Base-by-base conservation (phyloP, 345 rosid genomes). In the Lenwebbia sp. region DNA sequence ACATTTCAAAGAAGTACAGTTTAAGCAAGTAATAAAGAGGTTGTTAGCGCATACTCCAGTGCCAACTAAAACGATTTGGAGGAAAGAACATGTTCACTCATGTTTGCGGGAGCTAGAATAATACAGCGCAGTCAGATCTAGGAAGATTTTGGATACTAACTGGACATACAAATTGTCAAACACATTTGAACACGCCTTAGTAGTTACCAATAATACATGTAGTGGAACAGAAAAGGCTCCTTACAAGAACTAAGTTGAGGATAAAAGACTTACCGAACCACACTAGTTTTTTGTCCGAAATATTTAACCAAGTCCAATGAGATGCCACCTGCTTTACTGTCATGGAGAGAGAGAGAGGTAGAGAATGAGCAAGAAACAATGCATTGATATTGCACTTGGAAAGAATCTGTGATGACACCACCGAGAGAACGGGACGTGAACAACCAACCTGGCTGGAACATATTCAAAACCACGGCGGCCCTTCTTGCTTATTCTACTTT, bases 281-380 rank as follows among this genome's bases (percentile, higher is more conserved):
- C 94, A 50, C 98, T 97, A 76, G 96, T 93, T 90, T 90, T 94
- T 89, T 92, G 95, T 85, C 92, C 96, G 90, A 96, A 97, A 91
- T 96, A 90, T 91, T 97, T 97, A 94, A 95, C 91, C 90, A 96
- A 88, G 90, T 97, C 99, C 92, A 92, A 83, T 83, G 99, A 85
- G 88, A 92, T 88, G 84, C 98, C 96, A 85, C 93, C 90, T 87
- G 95, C 90, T 93, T 93, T 96, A 92, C 99, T 96, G 95, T 25
- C 58, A 15, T 28, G 7, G 25, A 33, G 54, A 40, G 40, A 25
- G 82, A 89, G 50, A 83, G 55, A 75, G 49, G 14, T 4, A 70
- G 65, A 37, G 47, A 84, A 85, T 49, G 37, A 23, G 82, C 75
- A 58, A 22, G 13, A 84, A 57, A 49, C 25, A 88, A 30, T 6